phyloP scores from a whole-genome alignment of 2,329 filamentous ascomycete genomes.

The Rachicladosporium sp. region DNA sequence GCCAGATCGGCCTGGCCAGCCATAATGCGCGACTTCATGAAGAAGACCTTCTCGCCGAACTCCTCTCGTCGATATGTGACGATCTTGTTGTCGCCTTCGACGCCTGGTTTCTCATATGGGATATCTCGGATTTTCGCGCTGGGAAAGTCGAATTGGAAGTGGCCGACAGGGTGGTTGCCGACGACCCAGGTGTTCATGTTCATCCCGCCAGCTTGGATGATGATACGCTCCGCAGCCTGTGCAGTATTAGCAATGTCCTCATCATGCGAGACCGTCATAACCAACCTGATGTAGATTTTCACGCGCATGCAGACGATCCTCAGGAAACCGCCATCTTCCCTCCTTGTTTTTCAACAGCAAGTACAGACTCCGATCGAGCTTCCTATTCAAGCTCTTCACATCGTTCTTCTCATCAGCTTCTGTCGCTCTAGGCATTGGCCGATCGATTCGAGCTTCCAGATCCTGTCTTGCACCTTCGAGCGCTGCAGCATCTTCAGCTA shows the following conservation, averaged over 20 bases:
- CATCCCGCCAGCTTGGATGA: conserved; percentile 64
- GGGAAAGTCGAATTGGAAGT: conserved; percentile 51
- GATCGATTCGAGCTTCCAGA: conserved; percentile 40
- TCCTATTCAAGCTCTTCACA: conserved; percentile 62
- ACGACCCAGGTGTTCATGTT: conserved; percentile 99
- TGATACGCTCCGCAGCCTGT: conserved; percentile 69
- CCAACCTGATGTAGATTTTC: conserved; percentile 77
- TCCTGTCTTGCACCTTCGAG: conserved; percentile 14
- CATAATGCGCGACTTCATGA: conserved; percentile 93
- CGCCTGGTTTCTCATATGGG: conserved; percentile 2
- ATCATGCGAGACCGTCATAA: conserved; percentile 9
- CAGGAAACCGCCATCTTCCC: conserved; percentile 72
- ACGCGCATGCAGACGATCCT: conserved; percentile 51
- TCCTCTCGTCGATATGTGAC: conserved; percentile 24
- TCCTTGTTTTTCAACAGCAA: conserved; percentile 64
- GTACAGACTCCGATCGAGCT: conserved; percentile 73
- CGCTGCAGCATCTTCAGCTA: conserved; percentile 14
- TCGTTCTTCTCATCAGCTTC: conserved; percentile 71
- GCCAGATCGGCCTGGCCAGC: conserved; percentile 80
- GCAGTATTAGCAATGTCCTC: conserved; percentile 8
- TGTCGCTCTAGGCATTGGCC: conserved; percentile 56
- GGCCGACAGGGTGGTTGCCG: conserved; percentile 76
- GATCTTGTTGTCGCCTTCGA: conserved; percentile 7
- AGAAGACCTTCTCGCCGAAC: conserved; percentile 75
- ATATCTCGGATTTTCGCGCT: conserved; percentile 13